Percentiles rank a stretch among this genome's conserved stretches.
These are phyloP conservation scores for Dendrobium nobile DNA, from an alignment of 106 monocot species.

Conservation along the genomic window DNA sequence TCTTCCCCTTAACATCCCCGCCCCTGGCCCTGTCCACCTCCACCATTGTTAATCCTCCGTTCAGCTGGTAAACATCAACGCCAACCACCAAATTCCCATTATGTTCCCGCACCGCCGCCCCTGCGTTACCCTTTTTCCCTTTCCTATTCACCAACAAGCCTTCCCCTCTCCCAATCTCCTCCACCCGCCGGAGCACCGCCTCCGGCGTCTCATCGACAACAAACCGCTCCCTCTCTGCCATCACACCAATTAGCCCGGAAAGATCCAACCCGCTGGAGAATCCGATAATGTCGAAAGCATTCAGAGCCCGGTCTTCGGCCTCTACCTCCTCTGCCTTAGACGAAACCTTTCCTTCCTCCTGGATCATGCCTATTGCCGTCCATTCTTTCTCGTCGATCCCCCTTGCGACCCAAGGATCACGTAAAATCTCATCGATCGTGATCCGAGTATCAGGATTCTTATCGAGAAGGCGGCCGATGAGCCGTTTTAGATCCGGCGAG, in stretches of 20 bases:
- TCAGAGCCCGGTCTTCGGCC: slow-evolving; percentile 1
- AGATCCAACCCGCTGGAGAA: slow-evolving; percentile 11
- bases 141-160: slow-evolving; percentile 7
- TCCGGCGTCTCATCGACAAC: slow-evolving; percentile 12
- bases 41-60: slow-evolving; percentile 18
- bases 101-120: slow-evolving; percentile 16
- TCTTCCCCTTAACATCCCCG: not conserved
- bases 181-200: slow-evolving; percentile 16
- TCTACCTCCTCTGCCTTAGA: not conserved
- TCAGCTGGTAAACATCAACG: slow-evolving; percentile 12
- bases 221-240: slow-evolving; percentile 30
- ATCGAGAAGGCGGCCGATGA: slow-evolving; percentile 22
- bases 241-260: slow-evolving; percentile 10
- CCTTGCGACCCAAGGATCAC: slow-evolving; percentile 18
- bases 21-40: slow-evolving; percentile 19
- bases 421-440: slow-evolving; percentile 14
- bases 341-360: too few species aligned
- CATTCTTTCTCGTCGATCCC: not conserved
- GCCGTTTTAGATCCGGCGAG: slow-evolving; percentile 16
- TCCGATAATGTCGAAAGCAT: slow-evolving; percentile 21
- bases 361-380: not conserved
- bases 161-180: slow-evolving; percentile 8
- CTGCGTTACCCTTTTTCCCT: slow-evolving; percentile 10
- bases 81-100: slow-evolving; percentile 21
- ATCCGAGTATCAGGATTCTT: slow-evolving; percentile 16